A percentile compares a stretch with the other conserved stretches of the same genome.
These are phyloP conservation scores for Septoria linicola DNA, from an alignment of 2,329 filamentous ascomycete species.

Conservation along the genomic window DNA sequence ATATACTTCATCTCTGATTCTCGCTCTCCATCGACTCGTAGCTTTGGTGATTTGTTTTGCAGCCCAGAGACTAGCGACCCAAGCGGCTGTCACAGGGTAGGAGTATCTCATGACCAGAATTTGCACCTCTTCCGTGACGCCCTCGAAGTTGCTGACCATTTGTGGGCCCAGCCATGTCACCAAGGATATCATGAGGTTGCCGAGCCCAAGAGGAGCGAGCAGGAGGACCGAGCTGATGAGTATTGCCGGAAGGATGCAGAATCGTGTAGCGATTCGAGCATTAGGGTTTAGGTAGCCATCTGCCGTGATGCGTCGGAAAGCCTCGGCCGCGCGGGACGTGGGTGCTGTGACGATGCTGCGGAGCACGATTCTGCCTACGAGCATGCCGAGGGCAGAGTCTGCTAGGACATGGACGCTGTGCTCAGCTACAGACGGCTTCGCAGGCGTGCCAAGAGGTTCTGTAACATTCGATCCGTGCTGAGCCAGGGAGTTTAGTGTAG, in stretches of 20 bases:
- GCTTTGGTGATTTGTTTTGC: conserved; percentile 50
- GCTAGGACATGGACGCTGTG: conserved; percentile 87
- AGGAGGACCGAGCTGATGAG: conserved; percentile 64
- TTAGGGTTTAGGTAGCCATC: conserved; percentile 79
- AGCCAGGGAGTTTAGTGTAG: conserved; percentile 3
- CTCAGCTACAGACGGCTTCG: conserved; percentile 35
- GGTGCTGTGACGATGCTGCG: conserved; percentile 68
- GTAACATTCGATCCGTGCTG: not conserved
- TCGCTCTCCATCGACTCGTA: conserved; percentile 72
- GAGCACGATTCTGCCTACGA: conserved; percentile 80
- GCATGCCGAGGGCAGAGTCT: conserved; percentile 87
- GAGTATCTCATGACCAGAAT: conserved; percentile 61
- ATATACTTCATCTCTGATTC: conserved; percentile 92
- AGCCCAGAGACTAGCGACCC: conserved; percentile 17
- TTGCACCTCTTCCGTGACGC: conserved; percentile 1
- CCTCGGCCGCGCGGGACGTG: conserved; percentile 68
- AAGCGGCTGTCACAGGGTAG: conserved; percentile 60
- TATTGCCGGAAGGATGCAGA: conserved; percentile 75
- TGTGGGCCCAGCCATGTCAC: conserved; percentile 8
- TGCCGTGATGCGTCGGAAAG: conserved; percentile 66
- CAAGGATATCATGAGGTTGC: conserved; percentile 49
- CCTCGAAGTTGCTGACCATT: conserved; percentile 8
- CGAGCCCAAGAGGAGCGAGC: conserved; percentile 61
- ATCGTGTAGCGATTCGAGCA: conserved; percentile 73
- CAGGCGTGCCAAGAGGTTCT: not conserved